A percentile compares a stretch with the other conserved stretches of the same genome.
Evolutionary conservation across 805 yeast genomes (phyloP).

Genomic region (Nakazawaea wickerhamii): DNA sequence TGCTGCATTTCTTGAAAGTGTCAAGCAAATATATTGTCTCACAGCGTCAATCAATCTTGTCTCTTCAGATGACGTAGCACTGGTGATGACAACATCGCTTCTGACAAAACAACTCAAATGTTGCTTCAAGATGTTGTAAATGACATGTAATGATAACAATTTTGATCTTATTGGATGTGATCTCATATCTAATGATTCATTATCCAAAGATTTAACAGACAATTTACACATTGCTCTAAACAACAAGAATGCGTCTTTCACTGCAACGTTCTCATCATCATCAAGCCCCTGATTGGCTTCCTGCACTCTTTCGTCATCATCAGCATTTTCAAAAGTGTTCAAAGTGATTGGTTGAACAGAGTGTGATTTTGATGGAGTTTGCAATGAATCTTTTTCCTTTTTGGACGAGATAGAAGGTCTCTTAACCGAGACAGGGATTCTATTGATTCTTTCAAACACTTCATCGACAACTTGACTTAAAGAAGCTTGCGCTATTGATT

Average conservation of each 20-base stretch:
- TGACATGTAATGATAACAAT: conserved; percentile 77
- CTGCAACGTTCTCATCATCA: conserved; percentile 60
- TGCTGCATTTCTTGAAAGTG: conserved; percentile 88
- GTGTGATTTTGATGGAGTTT: conserved; percentile 1
- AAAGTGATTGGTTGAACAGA: conserved; percentile 45
- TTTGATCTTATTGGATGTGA: conserved; percentile 92
- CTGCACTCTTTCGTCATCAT: conserved; percentile 48
- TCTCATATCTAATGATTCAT: conserved; percentile 73
- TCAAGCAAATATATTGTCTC: conserved; percentile 75
- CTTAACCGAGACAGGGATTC: conserved; percentile 4
- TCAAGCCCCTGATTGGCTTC: conserved; percentile 39
- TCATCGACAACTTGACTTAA: conserved; percentile 85
- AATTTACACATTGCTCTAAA: conserved; percentile 94
- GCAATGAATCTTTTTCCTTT: neutral
- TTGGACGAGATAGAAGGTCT: conserved; percentile 1
- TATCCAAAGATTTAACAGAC: conserved; percentile 78
- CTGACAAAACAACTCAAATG: conserved; percentile 78
- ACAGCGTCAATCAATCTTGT: conserved; percentile 71
- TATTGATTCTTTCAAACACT: conserved; percentile 65
- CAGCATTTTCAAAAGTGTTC: conserved; percentile 54
- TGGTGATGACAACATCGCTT: conserved; percentile 46
- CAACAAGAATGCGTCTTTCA: conserved; percentile 88
- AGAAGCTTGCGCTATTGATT: conserved; percentile 92
- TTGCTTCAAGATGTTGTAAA: conserved; percentile 79
- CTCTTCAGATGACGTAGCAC: conserved; percentile 44